A percentile compares a stretch with the other conserved stretches of the same genome.
These are phyloP conservation scores for Bocquillonia castaneifolia DNA, from an alignment of 441 rosid genomes.

Conservation along the genomic window DNA sequence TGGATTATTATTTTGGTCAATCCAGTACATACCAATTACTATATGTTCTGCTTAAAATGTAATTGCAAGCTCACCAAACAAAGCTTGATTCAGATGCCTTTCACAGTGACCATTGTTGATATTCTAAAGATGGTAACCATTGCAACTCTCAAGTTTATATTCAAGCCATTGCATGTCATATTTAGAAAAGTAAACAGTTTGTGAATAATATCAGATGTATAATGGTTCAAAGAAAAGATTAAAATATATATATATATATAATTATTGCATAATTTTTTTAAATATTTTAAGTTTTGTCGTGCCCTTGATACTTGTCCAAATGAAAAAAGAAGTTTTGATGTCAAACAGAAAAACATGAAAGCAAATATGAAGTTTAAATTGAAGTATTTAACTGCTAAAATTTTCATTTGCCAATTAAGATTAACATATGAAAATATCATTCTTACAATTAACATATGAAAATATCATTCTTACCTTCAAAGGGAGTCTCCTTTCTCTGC, in stretches of 20 bases:
- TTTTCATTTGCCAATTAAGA: neutral
- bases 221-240: neutral
- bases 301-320: neutral
- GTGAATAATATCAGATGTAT: neutral
- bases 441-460: neutral
- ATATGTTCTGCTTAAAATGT: neutral
- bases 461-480: slow-evolving; percentile 47
- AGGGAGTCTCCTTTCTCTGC: slow-evolving; percentile 90
- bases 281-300: neutral
- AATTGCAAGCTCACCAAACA: neutral
- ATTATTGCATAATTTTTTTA: too few species aligned
- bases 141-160: neutral
- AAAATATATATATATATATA: too few species aligned
- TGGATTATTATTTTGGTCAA: neutral
- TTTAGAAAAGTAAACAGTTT: neutral
- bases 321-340: neutral
- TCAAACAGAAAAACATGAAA: neutral
- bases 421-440: neutral
- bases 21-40: neutral
- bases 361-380: neutral
- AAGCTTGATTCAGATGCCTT: neutral
- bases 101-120: neutral
- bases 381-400: neutral
- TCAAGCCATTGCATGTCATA: neutral
- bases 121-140: neutral